phyloP scores from a whole-genome alignment of 352 stramenopile genomes.

The Phytophthora tentaculata region DNA sequence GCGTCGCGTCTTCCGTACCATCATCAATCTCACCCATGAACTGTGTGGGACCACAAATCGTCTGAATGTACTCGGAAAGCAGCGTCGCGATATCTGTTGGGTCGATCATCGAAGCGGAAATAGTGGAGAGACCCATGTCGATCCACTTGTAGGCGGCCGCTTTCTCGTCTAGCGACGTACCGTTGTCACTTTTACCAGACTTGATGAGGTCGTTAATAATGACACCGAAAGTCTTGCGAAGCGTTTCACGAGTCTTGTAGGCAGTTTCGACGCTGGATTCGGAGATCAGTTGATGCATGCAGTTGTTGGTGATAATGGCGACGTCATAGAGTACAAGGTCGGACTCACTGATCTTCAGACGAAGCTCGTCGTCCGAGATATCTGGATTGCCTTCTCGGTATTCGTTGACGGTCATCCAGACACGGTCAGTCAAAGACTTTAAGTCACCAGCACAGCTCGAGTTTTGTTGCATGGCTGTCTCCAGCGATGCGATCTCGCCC shows the following conservation, averaged over 20 bases:
- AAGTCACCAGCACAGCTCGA: constrained; percentile 44
- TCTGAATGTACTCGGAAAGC: constrained; percentile 52
- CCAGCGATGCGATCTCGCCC: constrained; percentile 29
- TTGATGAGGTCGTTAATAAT: constrained; percentile 56
- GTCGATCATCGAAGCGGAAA: constrained; percentile 46
- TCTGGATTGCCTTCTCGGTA: constrained; percentile 35
- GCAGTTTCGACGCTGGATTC: constrained; percentile 27
- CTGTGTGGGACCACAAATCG: constrained; percentile 54
- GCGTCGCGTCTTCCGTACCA: constrained; percentile 32
- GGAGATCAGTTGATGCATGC: constrained; percentile 31
- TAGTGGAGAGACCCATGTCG: constrained; percentile 42
- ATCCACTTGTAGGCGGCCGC: constrained; percentile 43
- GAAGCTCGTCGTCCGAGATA: constrained; percentile 43
- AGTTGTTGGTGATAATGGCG: constrained; percentile 44
- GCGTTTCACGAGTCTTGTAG: constrained; percentile 43
- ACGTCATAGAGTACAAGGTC: constrained; percentile 57
- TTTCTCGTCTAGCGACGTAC: constrained; percentile 33
- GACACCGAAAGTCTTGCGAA: constrained; percentile 47
- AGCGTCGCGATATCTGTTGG: constrained; percentile 46
- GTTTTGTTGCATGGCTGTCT: constrained; percentile 36
- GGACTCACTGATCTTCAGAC: constrained; percentile 45
- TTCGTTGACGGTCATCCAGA: constrained; percentile 38
- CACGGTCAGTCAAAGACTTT: constrained; percentile 45
- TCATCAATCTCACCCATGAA: constrained; percentile 56
- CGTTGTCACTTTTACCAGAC: constrained; percentile 31